Evolutionary conservation across 805 yeast species (phyloP).

Genomic region (Starmera pachycereana): DNA sequence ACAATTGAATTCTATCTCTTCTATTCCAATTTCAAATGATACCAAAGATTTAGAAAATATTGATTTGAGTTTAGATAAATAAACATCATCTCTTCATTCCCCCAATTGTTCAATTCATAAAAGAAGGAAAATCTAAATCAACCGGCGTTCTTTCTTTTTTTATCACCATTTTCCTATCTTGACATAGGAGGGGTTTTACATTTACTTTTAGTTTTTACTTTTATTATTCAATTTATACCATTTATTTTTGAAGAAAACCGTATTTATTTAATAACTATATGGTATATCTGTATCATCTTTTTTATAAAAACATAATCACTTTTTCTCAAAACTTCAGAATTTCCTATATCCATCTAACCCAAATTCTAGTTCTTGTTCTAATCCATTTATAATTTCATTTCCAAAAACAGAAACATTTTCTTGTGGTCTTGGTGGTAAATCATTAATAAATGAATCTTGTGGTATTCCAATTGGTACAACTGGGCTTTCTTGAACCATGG

Average conservation of each 20-base stretch:
- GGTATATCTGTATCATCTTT: neutral
- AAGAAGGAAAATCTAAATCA: too few relatives aligned
- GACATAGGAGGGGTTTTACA: neutral
- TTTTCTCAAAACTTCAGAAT: slow-evolving; percentile 1
- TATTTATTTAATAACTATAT: neutral
- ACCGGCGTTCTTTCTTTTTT: too few relatives aligned
- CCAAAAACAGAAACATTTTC: slow-evolving; percentile 26
- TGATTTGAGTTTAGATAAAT: too few relatives aligned
- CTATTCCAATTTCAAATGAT: too few relatives aligned
- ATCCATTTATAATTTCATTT: slow-evolving; percentile 26
- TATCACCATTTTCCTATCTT: too few relatives aligned
- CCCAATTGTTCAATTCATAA: too few relatives aligned
- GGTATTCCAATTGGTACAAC: slow-evolving; percentile 38
- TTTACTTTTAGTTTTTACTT: neutral
- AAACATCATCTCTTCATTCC: too few relatives aligned
- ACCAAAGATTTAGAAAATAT: too few relatives aligned
- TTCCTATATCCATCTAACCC: slow-evolving; percentile 38
- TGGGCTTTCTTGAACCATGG: slow-evolving; percentile 12
- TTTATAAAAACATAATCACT: neutral
- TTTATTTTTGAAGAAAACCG: neutral
- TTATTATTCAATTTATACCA: neutral
- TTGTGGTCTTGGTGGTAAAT: slow-evolving; percentile 53
- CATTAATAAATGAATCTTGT: slow-evolving; percentile 32
- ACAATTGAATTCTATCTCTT: too few relatives aligned
- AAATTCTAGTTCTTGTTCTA: slow-evolving; percentile 58